A percentile compares a stretch with the other conserved stretches of the same genome.
These are phyloP conservation scores for Piloderma croceum DNA, from an alignment of 768 basidiomycete species.

Conservation along the genomic window DNA sequence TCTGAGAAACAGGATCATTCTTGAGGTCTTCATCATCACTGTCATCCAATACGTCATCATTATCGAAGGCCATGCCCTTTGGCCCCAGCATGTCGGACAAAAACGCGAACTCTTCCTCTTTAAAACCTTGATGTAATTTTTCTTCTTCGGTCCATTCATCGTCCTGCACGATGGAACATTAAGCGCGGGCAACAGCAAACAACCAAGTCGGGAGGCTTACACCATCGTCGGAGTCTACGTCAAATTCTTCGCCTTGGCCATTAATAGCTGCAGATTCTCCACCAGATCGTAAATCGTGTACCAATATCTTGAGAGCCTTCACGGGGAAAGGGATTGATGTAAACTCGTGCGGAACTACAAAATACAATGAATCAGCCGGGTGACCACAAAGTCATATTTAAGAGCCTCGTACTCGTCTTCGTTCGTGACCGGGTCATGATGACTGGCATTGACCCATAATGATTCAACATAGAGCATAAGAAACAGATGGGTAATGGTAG, in stretches of 20 bases:
- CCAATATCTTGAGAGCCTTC: constrained; percentile 85
- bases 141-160: constrained; percentile 96
- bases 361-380: constrained; percentile 9
- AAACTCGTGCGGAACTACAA: constrained; percentile 78
- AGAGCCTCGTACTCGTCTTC: constrained; percentile 60
- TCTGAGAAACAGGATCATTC: constrained; percentile 78
- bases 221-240: constrained; percentile 73
- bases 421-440: constrained; percentile 96
- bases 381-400: constrained; percentile 7
- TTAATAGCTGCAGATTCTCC: constrained; percentile 68
- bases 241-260: constrained; percentile 44
- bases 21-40: constrained; percentile 84
- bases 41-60: constrained; percentile 68
- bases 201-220: constrained; percentile 33
- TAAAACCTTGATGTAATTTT: constrained; percentile 49
- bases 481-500: not conserved
- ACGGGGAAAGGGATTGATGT: constrained; percentile 82
- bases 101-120: constrained; percentile 75
- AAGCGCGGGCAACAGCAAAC: constrained; percentile 1
- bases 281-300: constrained; percentile 77
- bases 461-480: not conserved
- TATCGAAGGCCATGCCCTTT: constrained; percentile 67
- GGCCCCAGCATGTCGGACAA: constrained; percentile 80
- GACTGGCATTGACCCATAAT: constrained; percentile 45
- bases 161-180: constrained; percentile 40